Evolutionary conservation across 495 filamentous ascomycete genomes (phyloP).

Genomic region (Pyrenula aspistea): DNA sequence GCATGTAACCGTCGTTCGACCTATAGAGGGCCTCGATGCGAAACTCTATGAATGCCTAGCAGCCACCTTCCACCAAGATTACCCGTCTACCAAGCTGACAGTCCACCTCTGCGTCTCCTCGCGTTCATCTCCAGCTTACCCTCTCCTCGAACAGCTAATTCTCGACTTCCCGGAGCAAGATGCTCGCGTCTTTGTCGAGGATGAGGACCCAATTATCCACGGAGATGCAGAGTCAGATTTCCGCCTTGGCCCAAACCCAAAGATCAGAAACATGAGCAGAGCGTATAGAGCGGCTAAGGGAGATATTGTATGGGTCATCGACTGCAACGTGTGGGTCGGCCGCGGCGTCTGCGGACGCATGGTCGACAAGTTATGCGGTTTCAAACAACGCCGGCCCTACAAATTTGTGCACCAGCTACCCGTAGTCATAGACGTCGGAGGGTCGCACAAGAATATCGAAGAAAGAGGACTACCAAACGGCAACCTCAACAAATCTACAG

Average conservation of each 20-base stretch:
- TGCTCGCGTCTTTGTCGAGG: conserved; percentile 66
- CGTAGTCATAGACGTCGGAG: conserved; percentile 63
- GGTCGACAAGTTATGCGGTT: conserved; percentile 76
- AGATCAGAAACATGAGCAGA: conserved; percentile 93
- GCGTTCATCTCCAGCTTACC: conserved; percentile 65
- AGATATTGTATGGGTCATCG: conserved; percentile 87
- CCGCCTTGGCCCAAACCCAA: conserved; percentile 86
- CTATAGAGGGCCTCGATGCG: conserved; percentile 85
- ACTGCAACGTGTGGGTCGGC: conserved; percentile 93
- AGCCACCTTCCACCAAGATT: conserved; percentile 76
- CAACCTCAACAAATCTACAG: conserved; percentile 5
- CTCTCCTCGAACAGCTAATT: conserved; percentile 58
- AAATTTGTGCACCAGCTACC: conserved; percentile 97
- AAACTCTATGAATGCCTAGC: conserved; percentile 85
- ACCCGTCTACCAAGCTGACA: conserved; percentile 65
- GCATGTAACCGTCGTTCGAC: conserved; percentile 87
- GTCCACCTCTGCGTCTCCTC: conserved; percentile 75
- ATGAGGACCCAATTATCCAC: conserved; percentile 68
- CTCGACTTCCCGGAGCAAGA: conserved; percentile 62
- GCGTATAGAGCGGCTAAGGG: conserved; percentile 90
- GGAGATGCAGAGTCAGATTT: conserved; percentile 34
- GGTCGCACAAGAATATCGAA: conserved; percentile 15
- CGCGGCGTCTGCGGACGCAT: conserved; percentile 69
- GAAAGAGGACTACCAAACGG: conserved; percentile 30
- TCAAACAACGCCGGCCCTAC: conserved; percentile 43